phyloP scores from a whole-genome alignment of 768 basidiomycete genomes.

The Agaricus subrufescens region DNA sequence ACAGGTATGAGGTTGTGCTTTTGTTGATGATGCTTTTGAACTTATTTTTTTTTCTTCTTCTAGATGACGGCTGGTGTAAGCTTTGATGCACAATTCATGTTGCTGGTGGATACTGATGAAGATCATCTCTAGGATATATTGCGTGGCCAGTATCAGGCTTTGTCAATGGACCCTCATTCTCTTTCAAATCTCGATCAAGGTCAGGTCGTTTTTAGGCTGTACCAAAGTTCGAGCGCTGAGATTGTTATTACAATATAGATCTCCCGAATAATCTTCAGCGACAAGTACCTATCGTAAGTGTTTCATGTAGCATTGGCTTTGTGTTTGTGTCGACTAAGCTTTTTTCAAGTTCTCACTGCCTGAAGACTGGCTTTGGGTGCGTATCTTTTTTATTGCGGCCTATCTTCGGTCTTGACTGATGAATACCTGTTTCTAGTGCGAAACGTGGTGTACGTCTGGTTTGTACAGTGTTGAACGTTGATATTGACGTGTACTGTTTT shows the following conservation, averaged over 20 bases:
- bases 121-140: slow-evolving; percentile 61
- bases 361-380: slow-evolving; percentile 95
- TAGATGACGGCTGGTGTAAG: slow-evolving; percentile 51
- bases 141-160: slow-evolving; percentile 85
- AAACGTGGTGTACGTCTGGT: slow-evolving; percentile 86
- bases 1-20: slow-evolving; percentile 42
- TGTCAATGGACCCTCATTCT: slow-evolving; percentile 93
- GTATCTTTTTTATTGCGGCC: slow-evolving; percentile 13
- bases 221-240: not conserved
- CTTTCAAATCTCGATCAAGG: slow-evolving; percentile 95
- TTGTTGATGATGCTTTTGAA: not conserved
- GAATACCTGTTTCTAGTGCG: slow-evolving; percentile 54
- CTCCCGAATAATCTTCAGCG: slow-evolving; percentile 93
- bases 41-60: slow-evolving; percentile 12
- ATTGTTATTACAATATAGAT: slow-evolving; percentile 42
- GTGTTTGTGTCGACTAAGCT: not conserved
- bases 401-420: not conserved
- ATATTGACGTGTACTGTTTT: not conserved
- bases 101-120: not conserved
- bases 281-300: slow-evolving; percentile 86
- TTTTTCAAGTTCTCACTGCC: slow-evolving; percentile 68
- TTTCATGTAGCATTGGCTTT: not conserved
- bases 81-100: not conserved
- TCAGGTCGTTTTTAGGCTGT: slow-evolving; percentile 17
- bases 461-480: not conserved